phyloP scores from a whole-genome alignment of 2,329 filamentous ascomycete species.

The Phialocephala subalpina region DNA sequence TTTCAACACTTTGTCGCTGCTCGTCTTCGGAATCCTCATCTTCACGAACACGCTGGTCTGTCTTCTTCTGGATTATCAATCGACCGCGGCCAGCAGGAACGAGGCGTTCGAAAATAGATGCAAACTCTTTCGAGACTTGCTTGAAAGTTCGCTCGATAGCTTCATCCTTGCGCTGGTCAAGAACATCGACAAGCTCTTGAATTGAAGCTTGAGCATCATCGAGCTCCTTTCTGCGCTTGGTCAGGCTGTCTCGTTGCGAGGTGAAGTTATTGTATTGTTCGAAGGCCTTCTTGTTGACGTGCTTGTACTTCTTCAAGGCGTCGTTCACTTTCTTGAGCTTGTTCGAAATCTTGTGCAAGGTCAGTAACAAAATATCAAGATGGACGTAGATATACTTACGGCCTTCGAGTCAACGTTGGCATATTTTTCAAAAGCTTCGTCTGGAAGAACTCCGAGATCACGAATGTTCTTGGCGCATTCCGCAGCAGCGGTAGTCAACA shows the following conservation, averaged over 20 bases:
- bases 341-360: conserved; percentile 34
- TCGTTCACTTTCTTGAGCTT: conserved; percentile 92
- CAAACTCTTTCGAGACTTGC: conserved; percentile 93
- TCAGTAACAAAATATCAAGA: conserved; percentile 14
- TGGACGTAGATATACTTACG: conserved; percentile 55
- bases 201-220: conserved; percentile 88
- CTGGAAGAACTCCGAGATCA: conserved; percentile 89
- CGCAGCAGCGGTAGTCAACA: conserved; percentile 77
- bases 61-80: conserved; percentile 90
- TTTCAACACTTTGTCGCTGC: conserved; percentile 79
- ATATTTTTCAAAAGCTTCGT: conserved; percentile 93
- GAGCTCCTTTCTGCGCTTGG: conserved; percentile 84
- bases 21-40: conserved; percentile 77
- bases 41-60: conserved; percentile 71
- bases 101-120: conserved; percentile 91
- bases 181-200: conserved; percentile 87
- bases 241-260: conserved; percentile 85
- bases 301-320: conserved; percentile 92
- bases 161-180: conserved; percentile 96
- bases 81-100: conserved; percentile 93
- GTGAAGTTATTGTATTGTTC: conserved; percentile 99
- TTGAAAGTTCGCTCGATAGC: conserved; percentile 99
- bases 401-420: conserved; percentile 81
- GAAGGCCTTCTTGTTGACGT: conserved; percentile 99
- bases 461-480: conserved; percentile 91